Evolutionary conservation across 176 grass and related monocot genomes (phyloP), one percentile per base, ranked within the genome.

Genomic region (Puya raimondii): DNA sequence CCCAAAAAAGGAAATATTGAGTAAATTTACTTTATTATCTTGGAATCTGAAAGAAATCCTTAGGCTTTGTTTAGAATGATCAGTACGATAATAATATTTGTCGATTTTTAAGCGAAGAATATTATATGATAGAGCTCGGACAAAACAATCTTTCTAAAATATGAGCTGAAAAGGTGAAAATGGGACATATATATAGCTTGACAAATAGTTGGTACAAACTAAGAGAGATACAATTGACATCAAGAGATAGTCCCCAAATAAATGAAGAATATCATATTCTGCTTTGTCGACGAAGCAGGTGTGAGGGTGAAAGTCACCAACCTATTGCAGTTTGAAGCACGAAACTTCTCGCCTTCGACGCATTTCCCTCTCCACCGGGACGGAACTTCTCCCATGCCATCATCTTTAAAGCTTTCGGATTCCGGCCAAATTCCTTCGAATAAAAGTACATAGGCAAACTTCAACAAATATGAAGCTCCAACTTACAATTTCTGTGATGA

Each of bases 381-480:
- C 0, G 89, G 94, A 67, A 93, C 64, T 74, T 85, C 72, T 47
- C 89, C 82, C 70, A 93, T 74, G 65, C 65, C 80, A 12, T 87
- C 70, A 68, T 99, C 94, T 64, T 51, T 90, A 56, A 99, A 99
- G 69, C 89, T 99, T 17, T 86, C 80, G 1, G 89, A 99, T 74
- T 99, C 94, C 1, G 94, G 94, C 94, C 94, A 99, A 81, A 99
- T 90, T 42, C 94, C 94, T 99, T 67, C 23, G 23, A 82, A 67
- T 14, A 23, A 74, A 80, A 23, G 49, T 27, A 77, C 14, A 64
- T 13, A 63, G 29, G 16, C 11, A 29, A 74, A 48, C 9, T 29
- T 26, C 11, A 76, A 76, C 76, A 65, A 16, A 53, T 64, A 63
- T 11, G 22, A 25, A 50, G 3, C 47, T 27, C 18, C 4, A 23